Evolutionary conservation across 257 asterid genomes (phyloP), one percentile per base, ranked within the genome.

Genomic region (Catharanthus roseus): DNA sequence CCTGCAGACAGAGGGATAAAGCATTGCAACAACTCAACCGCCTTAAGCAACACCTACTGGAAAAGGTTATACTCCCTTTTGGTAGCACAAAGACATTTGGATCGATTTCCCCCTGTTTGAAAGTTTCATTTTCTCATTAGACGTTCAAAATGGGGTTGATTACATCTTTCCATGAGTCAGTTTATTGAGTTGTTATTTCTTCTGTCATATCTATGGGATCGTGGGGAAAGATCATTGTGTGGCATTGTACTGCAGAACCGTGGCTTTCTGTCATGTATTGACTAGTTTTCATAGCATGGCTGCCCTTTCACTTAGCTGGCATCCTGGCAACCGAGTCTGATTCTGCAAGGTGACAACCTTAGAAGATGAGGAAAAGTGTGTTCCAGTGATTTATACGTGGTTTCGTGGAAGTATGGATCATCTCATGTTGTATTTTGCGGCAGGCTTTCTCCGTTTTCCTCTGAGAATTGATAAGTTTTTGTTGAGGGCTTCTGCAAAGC

Each of bases 21-120:
- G 90, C 96, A 63, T 70, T 82, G 77, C 90, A 86, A 78, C 84
- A 85, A 77, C 88, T 95, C 82, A 88, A 85, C 71, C 97, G 99
- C 65, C 93, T 95, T 70, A 95, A 95, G 83, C 97, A 95, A 80
- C 98, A 95, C 84, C 82, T 95, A 68, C 82, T 95, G 82, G 98
- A 95, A 75, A 95, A 91, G 97, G 99, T 91, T 68, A 68, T 8
- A 5, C 42, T 31, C 5, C 44, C n/a, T 31, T 12, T 29, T n/a
- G 21, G 49, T 26, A 56, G 54, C n/a, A n/a, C 24, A 31, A 8
- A 13, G 9, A 10, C 57, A 55, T 55, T 50, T 31, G 45, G 29
- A 16, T 61, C 18, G 10, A 34, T 61, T 5, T 33, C 1, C 65
- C 39, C 8, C 29, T 26, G 4, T 29, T 13, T 16, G 19, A 60